Conservation (phyloP, 495 filamentous ascomycete species). For the Amphirosellinia nigrospora region DNA sequence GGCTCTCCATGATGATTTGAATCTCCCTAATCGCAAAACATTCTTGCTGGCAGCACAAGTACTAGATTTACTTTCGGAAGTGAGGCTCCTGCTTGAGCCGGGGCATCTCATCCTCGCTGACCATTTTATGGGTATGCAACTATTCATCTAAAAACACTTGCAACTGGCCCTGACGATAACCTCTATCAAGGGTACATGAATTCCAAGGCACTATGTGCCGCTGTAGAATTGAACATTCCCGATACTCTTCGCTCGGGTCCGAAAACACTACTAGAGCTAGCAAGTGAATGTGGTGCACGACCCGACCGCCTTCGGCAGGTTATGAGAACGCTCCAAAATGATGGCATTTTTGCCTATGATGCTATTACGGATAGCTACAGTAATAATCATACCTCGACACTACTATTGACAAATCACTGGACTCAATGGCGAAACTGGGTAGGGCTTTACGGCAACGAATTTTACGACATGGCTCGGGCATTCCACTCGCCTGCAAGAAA, state of each 20-base stretch:
- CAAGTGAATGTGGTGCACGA: constrained; percentile 17
- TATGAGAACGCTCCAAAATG: constrained; percentile 23
- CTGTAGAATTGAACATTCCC: constrained; percentile 29
- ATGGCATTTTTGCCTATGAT: constrained; percentile 39
- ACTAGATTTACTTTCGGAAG: constrained; percentile 4
- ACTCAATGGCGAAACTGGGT: constrained; percentile 46
- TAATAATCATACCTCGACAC: constrained; percentile 34
- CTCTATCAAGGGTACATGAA: constrained; percentile 27
- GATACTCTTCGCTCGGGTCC: constrained; percentile 25
- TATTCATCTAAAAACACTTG: neutral
- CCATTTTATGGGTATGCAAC: constrained; percentile 27
- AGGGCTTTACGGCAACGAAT: constrained; percentile 42
- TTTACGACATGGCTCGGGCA: constrained; percentile 43
- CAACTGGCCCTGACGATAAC: neutral
- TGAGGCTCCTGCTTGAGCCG: constrained; percentile 20
- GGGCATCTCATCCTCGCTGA: constrained; percentile 26
- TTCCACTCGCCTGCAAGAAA: constrained; percentile 28
- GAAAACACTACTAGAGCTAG: constrained; percentile 26
- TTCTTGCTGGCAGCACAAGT: constrained; percentile 7
- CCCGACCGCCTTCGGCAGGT: constrained; percentile 33
- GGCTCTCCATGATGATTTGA: constrained; percentile 9
- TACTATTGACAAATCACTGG: constrained; percentile 39
- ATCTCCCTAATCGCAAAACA: neutral
- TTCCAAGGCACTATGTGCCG: constrained; percentile 30
- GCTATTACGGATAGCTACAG: neutral